These are phyloP conservation scores for Blepharisma japonicum DNA, from an alignment of 73 alveolate species.

Conservation along the genomic window DNA sequence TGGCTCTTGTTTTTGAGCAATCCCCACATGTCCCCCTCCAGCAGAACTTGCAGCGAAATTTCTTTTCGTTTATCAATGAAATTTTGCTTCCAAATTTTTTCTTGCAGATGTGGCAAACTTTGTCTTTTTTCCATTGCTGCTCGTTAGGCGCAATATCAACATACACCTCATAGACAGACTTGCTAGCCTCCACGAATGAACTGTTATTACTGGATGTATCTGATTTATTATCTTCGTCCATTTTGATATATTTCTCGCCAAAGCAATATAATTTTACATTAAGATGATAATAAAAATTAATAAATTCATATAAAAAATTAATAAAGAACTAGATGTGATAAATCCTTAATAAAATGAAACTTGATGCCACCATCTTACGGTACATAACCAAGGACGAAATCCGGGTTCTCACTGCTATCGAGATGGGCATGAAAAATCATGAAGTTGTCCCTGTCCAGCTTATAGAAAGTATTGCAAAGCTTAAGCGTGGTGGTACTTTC, in stretches of 20 bases:
- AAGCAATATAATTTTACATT: too few relatives aligned
- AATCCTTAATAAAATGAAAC: constrained; percentile 11
- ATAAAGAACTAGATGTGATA: too few relatives aligned
- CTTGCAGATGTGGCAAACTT: background rate
- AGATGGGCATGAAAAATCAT: constrained; percentile 98
- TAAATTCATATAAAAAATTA: too few relatives aligned
- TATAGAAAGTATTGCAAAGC: constrained; percentile 88
- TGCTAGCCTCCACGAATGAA: too few relatives aligned
- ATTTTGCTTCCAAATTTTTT: background rate
- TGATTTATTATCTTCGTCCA: too few relatives aligned
- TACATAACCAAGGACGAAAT: constrained; percentile 91
- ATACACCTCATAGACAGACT: too few relatives aligned
- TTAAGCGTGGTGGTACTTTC: constrained; percentile 86
- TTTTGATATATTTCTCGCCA: too few relatives aligned
- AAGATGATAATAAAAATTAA: too few relatives aligned
- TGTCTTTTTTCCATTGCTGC: background rate
- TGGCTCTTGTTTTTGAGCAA: background rate
- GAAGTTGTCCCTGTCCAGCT: constrained; percentile 90
- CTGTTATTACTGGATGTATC: too few relatives aligned
- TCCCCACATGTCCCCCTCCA: background rate
- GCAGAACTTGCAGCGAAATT: constrained; percentile 4
- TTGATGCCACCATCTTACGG: constrained; percentile 41
- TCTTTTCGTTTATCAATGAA: background rate
- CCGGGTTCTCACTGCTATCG: constrained; percentile 96
- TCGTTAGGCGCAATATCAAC: background rate